Conservation (phyloP, 148 eudicot genomes). For the Rhododendron mucronatum region DNA sequence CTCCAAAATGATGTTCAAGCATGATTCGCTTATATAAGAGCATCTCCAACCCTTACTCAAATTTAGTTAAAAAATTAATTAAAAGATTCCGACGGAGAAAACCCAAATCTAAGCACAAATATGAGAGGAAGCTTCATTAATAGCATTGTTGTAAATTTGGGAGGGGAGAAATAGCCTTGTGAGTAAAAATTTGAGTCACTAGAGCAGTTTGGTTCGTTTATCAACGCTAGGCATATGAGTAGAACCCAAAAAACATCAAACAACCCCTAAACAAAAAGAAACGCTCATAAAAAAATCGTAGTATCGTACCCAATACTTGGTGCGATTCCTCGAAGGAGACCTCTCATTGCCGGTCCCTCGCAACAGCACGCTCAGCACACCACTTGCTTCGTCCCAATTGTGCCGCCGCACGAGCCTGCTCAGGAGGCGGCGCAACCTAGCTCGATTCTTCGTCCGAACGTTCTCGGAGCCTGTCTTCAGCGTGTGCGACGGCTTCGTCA, state of each 20-base stretch:
- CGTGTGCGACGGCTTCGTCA: conserved; percentile 50
- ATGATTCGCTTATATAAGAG: no score
- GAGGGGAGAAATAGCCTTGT: no score
- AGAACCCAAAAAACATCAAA: background rate
- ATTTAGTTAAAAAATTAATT: no score
- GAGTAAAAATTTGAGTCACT: no score
- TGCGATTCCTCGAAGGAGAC: conserved; percentile 33
- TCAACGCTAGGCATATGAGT: background rate
- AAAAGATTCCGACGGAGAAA: no score
- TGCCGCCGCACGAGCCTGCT: conserved; percentile 39
- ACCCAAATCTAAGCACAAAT: no score
- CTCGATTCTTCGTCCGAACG: conserved; percentile 40
- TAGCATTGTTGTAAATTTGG: no score
- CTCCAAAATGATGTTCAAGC: background rate
- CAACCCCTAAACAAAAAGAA: background rate
- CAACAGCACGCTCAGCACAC: conserved; percentile 52
- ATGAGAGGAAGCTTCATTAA: no score
- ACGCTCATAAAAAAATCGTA: background rate
- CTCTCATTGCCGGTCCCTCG: conserved; percentile 44
- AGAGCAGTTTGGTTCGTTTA: no score
- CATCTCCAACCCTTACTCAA: background rate
- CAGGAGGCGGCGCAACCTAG: conserved; percentile 38
- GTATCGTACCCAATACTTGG: conserved; percentile 53
- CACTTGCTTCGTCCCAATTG: conserved; percentile 71
- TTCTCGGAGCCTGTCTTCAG: conserved; percentile 29